Percentiles rank a stretch among this genome's conserved stretches.
These are phyloP conservation scores for Cystobasidium ongulense DNA, from an alignment of 768 basidiomycete species.

Conservation along the genomic window DNA sequence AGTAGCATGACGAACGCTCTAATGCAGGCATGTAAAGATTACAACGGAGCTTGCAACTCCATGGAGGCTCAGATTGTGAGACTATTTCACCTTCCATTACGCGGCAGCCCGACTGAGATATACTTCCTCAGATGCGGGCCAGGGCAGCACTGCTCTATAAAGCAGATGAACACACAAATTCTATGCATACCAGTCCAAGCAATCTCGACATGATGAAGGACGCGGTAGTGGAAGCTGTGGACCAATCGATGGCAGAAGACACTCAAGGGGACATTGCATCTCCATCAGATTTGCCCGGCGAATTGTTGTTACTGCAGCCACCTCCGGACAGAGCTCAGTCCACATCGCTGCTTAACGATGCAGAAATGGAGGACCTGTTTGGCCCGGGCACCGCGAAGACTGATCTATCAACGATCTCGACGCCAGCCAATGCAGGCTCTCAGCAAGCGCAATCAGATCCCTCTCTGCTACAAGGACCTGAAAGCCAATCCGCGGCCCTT, in stretches of 20 bases:
- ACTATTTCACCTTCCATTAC: background rate
- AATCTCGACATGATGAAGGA: no score
- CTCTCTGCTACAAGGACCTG: background rate
- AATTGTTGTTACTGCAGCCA: background rate
- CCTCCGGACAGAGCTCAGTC: background rate
- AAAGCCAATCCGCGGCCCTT: background rate
- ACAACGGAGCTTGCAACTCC: constrained; percentile 17
- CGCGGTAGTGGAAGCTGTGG: background rate
- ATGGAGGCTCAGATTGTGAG: constrained; percentile 17
- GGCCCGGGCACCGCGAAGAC: background rate
- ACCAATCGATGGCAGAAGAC: no score
- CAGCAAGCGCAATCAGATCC: background rate
- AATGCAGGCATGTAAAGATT: constrained; percentile 1
- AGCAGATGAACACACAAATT: background rate
- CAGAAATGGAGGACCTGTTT: constrained; percentile 35
- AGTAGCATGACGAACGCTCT: constrained; percentile 8
- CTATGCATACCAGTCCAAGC: no score
- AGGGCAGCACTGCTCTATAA: background rate
- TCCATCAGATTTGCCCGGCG: background rate
- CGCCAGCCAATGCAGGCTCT: background rate
- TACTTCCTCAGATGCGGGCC: background rate
- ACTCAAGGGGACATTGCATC: background rate
- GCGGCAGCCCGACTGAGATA: background rate
- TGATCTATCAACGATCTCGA: background rate
- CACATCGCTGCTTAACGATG: background rate